phyloP scores from a whole-genome alignment of 2,329 filamentous ascomycete genomes.

The Ophiostoma himal-ulmi region DNA sequence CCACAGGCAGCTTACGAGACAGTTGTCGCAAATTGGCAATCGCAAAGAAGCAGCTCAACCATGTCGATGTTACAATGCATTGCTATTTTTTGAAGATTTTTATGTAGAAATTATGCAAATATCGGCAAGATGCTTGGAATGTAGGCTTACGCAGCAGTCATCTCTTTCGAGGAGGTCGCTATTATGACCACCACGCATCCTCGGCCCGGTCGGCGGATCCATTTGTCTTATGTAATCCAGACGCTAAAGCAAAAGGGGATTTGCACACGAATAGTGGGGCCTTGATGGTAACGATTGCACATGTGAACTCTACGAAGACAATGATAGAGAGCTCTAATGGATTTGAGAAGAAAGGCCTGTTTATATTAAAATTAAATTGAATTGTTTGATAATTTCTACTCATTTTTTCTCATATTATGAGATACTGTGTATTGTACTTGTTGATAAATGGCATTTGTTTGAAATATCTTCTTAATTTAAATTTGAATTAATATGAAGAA shows the following conservation, averaged over 20 bases:
- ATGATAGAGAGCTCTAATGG: neutral
- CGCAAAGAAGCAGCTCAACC: neutral
- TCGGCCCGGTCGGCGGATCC: neutral
- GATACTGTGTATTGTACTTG: too few relatives aligned
- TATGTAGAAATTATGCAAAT: neutral
- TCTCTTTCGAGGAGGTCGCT: neutral
- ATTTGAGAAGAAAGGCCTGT: neutral
- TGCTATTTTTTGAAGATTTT: neutral
- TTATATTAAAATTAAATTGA: neutral
- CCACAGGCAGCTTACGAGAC: neutral
- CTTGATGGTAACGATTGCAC: neutral
- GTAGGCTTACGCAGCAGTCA: neutral
- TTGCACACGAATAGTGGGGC: neutral
- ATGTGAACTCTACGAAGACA: neutral
- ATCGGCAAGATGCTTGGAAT: neutral
- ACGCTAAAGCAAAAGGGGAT: neutral
- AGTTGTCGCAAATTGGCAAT: neutral
- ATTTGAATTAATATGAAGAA: too few relatives aligned
- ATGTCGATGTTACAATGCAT: neutral
- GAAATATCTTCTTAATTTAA: too few relatives aligned
- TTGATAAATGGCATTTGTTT: too few relatives aligned
- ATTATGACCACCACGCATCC: neutral
- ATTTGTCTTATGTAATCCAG: neutral
- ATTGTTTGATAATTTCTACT: too few relatives aligned
- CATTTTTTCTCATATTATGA: too few relatives aligned